These are phyloP conservation scores for Leptographium procerum DNA, from an alignment of 2,329 filamentous ascomycete genomes.

Conservation along the genomic window DNA sequence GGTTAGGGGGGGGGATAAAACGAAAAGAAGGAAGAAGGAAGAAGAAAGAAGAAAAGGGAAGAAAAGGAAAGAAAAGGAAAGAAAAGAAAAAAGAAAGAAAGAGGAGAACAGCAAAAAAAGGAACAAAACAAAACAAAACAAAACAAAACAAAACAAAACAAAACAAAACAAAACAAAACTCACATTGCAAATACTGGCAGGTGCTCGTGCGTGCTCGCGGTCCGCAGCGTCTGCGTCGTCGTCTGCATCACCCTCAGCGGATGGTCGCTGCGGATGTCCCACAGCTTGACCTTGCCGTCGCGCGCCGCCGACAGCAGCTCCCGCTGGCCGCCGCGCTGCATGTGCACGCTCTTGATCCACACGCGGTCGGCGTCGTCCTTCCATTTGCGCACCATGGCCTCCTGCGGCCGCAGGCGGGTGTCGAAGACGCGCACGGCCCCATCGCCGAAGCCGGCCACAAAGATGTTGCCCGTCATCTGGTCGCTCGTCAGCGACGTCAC, in stretches of 20 bases:
- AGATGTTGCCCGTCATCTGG: constrained; percentile 93
- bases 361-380: constrained; percentile 75
- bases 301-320: constrained; percentile 84
- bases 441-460: constrained; percentile 93
- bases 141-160: background rate
- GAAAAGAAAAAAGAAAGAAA: background rate
- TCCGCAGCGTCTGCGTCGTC: constrained; percentile 68
- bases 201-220: constrained; percentile 88
- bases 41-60: background rate
- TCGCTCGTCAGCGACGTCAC: constrained; percentile 94
- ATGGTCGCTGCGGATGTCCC: constrained; percentile 85
- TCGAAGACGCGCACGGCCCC: constrained; percentile 92
- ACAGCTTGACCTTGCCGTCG: constrained; percentile 87
- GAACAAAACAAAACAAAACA: background rate
- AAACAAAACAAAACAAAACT: constrained; percentile 25
- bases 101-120: background rate
- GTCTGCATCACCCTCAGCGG: constrained; percentile 63
- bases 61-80: background rate
- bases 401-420: constrained; percentile 69
- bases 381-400: constrained; percentile 94
- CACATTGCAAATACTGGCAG: constrained; percentile 91
- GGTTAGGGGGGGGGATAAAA: constrained; percentile 16
- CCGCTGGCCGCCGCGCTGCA: constrained; percentile 88
- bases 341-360: constrained; percentile 93
- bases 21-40: background rate